phyloP scores from a whole-genome alignment of 2,329 filamentous ascomycete species.

The Ilyonectria destructans region DNA sequence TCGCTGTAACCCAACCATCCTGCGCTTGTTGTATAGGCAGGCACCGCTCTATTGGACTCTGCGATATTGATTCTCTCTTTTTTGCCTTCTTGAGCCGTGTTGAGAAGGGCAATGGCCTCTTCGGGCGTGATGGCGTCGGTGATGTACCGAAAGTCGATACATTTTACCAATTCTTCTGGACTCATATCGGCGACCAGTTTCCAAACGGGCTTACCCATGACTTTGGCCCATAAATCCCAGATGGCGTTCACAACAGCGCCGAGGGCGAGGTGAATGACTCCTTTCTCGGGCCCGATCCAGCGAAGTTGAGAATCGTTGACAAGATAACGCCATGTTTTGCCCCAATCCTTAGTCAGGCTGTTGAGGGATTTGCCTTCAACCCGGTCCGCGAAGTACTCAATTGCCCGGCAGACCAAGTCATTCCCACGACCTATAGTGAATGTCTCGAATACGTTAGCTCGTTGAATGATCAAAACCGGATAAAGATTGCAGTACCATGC shows the following conservation, averaged over 20 bases:
- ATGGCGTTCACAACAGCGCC: slow-evolving; percentile 91
- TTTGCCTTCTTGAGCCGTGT: slow-evolving; percentile 77
- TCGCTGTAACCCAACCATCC: slow-evolving; percentile 94
- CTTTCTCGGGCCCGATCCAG: slow-evolving; percentile 96
- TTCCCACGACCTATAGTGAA: slow-evolving; percentile 93
- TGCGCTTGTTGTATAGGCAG: slow-evolving; percentile 90
- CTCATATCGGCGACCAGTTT: slow-evolving; percentile 90
- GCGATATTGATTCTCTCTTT: slow-evolving; percentile 80
- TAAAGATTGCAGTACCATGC: slow-evolving; percentile 64
- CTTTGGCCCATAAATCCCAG: slow-evolving; percentile 95
- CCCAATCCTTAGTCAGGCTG: slow-evolving; percentile 85
- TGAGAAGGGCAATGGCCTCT: slow-evolving; percentile 83
- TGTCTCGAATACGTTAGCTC: slow-evolving; percentile 59
- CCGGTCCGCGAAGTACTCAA: slow-evolving; percentile 82
- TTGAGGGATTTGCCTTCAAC: slow-evolving; percentile 83
- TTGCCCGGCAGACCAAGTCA: slow-evolving; percentile 90
- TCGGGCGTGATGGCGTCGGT: slow-evolving; percentile 90
- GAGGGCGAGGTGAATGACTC: slow-evolving; percentile 91
- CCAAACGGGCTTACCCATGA: slow-evolving; percentile 90
- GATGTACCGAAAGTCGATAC: slow-evolving; percentile 96
- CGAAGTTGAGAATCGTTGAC: slow-evolving; percentile 91
- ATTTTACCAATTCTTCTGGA: slow-evolving; percentile 87
- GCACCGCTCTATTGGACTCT: slow-evolving; percentile 81
- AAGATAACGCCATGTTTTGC: slow-evolving; percentile 89
- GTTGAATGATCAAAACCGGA: no score